Percentiles rank a stretch among this genome's conserved stretches.
These are phyloP conservation scores for Ettlia oleoabundans DNA, from an alignment of 139 green algal genomes.

Conservation along the genomic window DNA sequence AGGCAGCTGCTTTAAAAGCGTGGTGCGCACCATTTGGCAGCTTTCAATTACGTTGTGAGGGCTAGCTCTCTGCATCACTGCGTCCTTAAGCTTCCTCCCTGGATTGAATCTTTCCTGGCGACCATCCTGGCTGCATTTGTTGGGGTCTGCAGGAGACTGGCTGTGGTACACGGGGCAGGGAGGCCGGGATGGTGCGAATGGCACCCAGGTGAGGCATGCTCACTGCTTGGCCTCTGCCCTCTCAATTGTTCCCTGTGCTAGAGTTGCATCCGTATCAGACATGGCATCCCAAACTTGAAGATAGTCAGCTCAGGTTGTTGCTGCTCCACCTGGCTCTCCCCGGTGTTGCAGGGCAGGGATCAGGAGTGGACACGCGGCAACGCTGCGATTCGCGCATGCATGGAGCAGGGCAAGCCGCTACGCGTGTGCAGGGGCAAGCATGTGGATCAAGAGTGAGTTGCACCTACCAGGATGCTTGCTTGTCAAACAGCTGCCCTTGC, in stretches of 20 bases:
- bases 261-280: no score
- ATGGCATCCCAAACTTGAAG: no score
- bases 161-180: conserved; percentile 73
- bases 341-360: conserved; percentile 43
- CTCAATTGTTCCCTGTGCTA: no score
- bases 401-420: conserved; percentile 53
- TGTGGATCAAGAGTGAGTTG: neutral
- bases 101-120: no score
- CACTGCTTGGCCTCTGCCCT: neutral
- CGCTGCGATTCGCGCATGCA: conserved; percentile 38
- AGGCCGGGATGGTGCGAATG: conserved; percentile 17
- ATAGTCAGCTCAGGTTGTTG: neutral
- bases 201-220: conserved; percentile 5
- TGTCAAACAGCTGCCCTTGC: neutral
- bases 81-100: no score
- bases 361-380: conserved; percentile 54
- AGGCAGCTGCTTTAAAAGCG: no score
- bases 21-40: no score
- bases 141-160: conserved; percentile 32
- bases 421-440: conserved; percentile 46
- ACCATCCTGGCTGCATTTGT: no score
- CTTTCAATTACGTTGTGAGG: no score
- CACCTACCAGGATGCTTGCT: neutral
- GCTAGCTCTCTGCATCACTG: no score
- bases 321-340: neutral